phyloP scores from a whole-genome alignment of 768 basidiomycete genomes.

The Paxillus involutus region DNA sequence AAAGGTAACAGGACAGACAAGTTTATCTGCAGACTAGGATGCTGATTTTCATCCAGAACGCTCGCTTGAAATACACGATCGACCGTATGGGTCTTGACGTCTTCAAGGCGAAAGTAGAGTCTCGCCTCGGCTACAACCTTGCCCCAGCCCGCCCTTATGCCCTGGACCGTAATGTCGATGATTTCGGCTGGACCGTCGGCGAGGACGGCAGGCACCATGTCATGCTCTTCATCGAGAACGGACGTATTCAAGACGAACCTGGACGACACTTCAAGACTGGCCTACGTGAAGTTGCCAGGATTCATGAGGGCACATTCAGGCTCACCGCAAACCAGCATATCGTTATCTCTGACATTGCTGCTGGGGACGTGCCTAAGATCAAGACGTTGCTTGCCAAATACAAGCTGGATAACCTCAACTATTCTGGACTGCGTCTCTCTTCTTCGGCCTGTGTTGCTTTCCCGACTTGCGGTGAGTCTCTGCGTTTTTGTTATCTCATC shows the following conservation, averaged over 20 bases:
- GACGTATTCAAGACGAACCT: conserved; percentile 93
- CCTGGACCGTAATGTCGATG: conserved; percentile 90
- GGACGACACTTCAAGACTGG: conserved; percentile 90
- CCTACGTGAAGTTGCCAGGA: conserved; percentile 86
- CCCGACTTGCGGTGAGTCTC: conserved; percentile 77
- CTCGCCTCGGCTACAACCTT: conserved; percentile 77
- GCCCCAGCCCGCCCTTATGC: conserved; percentile 70
- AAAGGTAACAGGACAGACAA: conserved; percentile 41
- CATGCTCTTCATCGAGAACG: conserved; percentile 95
- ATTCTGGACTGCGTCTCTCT: conserved; percentile 77
- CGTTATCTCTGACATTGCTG: conserved; percentile 78
- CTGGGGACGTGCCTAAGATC: conserved; percentile 72
- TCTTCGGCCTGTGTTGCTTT: conserved; percentile 97
- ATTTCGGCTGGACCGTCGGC: conserved; percentile 91
- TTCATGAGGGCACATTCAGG: conserved; percentile 93
- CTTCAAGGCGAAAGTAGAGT: conserved; percentile 91
- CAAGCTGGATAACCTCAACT: conserved; percentile 84
- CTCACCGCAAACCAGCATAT: conserved; percentile 96
- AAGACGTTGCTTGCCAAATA: conserved; percentile 80
- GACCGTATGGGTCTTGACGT: conserved; percentile 89
- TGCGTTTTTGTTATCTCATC: neutral
- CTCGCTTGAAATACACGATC: conserved; percentile 94
- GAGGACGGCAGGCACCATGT: conserved; percentile 89
- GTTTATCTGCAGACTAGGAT: neutral
- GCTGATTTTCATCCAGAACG: conserved; percentile 51